These are phyloP conservation scores for Cladosporium phlei DNA, from an alignment of 2,329 filamentous ascomycete genomes.

Conservation along the genomic window DNA sequence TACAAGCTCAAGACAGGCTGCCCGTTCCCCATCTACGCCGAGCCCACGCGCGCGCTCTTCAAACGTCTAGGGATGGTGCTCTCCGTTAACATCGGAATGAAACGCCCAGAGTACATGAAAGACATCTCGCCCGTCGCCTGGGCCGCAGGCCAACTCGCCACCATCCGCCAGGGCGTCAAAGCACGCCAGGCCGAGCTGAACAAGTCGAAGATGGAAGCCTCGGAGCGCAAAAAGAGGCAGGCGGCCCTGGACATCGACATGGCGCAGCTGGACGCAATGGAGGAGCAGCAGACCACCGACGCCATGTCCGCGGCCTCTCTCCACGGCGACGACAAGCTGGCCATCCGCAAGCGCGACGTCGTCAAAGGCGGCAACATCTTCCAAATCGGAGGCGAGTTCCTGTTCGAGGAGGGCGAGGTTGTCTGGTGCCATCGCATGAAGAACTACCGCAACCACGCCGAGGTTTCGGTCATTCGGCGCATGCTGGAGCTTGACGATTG, in stretches of 20 bases:
- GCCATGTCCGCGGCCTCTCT: background rate
- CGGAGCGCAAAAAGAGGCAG: conserved; percentile 2
- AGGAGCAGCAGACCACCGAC: background rate
- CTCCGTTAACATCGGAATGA: conserved; percentile 29
- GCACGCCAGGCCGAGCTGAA: conserved; percentile 11
- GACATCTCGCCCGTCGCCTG: conserved; percentile 30
- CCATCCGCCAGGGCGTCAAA: conserved; percentile 23
- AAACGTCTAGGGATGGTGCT: conserved; percentile 34
- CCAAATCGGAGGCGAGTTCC: conserved; percentile 39
- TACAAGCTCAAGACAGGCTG: conserved; percentile 34
- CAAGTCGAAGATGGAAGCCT: conserved; percentile 6
- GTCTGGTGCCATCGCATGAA: conserved; percentile 41
- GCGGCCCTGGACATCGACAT: background rate
- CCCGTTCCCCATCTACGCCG: conserved; percentile 36
- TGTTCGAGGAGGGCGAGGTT: conserved; percentile 38
- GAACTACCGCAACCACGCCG: conserved; percentile 35
- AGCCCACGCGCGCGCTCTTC: conserved; percentile 32
- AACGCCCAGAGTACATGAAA: conserved; percentile 35
- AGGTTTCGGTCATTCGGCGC: conserved; percentile 31
- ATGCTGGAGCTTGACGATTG: conserved; percentile 35
- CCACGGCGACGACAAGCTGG: conserved; percentile 12
- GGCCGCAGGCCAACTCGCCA: conserved; percentile 30
- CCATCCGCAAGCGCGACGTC: conserved; percentile 28
- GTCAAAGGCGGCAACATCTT: conserved; percentile 34
- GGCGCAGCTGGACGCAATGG: conserved; percentile 4